A percentile compares a stretch with the other conserved stretches of the same genome.
Conservation (phyloP, 2,329 filamentous ascomycete genomes). For the Alternaria triticina region DNA sequence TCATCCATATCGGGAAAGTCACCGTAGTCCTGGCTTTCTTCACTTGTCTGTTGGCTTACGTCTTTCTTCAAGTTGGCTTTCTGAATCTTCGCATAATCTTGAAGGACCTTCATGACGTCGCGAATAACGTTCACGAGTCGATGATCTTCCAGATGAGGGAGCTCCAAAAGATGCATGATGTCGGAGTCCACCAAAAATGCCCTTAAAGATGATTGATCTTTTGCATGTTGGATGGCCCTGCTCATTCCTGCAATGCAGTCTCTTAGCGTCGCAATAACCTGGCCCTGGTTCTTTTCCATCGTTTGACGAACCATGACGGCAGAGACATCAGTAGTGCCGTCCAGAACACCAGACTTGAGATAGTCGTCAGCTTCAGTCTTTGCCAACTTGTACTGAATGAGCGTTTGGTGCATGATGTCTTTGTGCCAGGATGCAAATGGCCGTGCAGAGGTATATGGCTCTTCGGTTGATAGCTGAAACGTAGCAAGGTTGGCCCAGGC, state of each 20-base stretch:
- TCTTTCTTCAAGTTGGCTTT: conserved; percentile 22
- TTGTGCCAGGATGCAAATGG: conserved; percentile 62
- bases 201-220: conserved; percentile 50
- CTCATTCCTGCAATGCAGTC: conserved; percentile 60
- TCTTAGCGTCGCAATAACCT: conserved; percentile 61
- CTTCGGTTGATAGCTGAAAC: conserved; percentile 63
- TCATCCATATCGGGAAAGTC: conserved; percentile 64
- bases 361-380: conserved; percentile 65
- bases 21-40: conserved; percentile 71
- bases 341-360: conserved; percentile 45
- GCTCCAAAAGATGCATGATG: conserved; percentile 55
- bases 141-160: conserved; percentile 59
- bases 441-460: conserved; percentile 53
- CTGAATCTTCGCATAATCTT: conserved; percentile 45
- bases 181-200: conserved; percentile 53
- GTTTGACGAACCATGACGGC: conserved; percentile 57
- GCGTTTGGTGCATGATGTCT: conserved; percentile 59
- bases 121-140: conserved; percentile 55
- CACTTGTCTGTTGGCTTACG: conserved; percentile 50
- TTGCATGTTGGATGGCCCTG: conserved; percentile 54
- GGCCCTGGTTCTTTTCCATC: conserved; percentile 63
- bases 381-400: conserved; percentile 62
- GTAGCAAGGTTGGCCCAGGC: conserved; percentile 63
- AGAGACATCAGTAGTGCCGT: conserved; percentile 50
- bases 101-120: conserved; percentile 58